Conservation (phyloP, 495 filamentous ascomycete species). For the Elasticomyces elasticus region DNA sequence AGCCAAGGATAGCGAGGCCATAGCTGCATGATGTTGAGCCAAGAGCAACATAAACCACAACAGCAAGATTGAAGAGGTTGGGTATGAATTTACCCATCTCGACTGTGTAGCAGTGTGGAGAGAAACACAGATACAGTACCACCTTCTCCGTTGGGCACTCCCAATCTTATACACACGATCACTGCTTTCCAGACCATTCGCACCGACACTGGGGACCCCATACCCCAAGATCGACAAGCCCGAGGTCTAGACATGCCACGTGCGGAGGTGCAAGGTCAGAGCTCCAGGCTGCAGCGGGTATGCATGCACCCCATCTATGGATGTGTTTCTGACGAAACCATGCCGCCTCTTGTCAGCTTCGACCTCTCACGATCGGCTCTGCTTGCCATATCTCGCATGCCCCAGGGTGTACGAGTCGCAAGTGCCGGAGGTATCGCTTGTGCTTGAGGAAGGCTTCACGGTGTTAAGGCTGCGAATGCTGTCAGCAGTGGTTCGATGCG, state of each 20-base stretch:
- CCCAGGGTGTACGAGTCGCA: neutral
- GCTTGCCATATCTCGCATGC: neutral
- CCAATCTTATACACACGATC: too few species aligned
- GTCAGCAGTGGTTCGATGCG: too few species aligned
- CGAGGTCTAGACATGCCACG: neutral
- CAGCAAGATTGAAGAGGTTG: constrained; percentile 28
- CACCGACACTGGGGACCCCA: neutral
- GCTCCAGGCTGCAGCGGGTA: too few species aligned
- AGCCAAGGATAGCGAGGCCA: constrained; percentile 41
- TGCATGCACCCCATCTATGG: neutral
- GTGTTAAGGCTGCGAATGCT: too few species aligned
- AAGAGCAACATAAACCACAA: constrained; percentile 29
- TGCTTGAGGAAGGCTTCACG: neutral
- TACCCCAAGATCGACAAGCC: neutral
- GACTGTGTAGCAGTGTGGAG: too few species aligned
- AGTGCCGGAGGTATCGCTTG: neutral
- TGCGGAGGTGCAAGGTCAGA: too few species aligned
- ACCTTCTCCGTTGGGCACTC: too few species aligned
- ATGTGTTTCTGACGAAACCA: neutral
- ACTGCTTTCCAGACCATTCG: too few species aligned
- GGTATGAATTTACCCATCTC: constrained; percentile 24
- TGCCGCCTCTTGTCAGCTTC: neutral
- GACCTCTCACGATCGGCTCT: neutral
- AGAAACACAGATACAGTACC: too few species aligned
- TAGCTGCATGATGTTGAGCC: constrained; percentile 36